Conservation (phyloP, 1,139 yeast genomes). For the Geotrichum bryndzae region DNA sequence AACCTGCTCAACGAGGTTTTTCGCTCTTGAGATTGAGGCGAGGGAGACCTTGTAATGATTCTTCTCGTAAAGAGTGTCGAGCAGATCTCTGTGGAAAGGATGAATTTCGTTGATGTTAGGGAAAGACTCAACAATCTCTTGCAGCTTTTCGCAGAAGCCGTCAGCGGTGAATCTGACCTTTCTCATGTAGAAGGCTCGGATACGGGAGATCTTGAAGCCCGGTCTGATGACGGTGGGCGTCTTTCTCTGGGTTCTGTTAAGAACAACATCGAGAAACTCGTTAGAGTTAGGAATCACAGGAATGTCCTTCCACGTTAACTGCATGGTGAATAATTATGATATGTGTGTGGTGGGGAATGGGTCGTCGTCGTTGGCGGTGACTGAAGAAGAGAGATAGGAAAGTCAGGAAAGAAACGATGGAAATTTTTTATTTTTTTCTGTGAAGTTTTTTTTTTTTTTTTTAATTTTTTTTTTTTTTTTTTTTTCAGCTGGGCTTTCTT, state of each 20-base stretch:
- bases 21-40: constrained; percentile 91
- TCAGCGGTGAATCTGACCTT: constrained; percentile 94
- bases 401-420: not conserved
- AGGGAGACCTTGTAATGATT: constrained; percentile 97
- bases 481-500: not conserved
- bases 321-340: constrained; percentile 49
- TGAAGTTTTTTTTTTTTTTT: not conserved
- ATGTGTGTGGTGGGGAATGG: not conserved
- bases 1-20: constrained; percentile 89
- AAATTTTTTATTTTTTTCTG: not conserved
- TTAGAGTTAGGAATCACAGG: constrained; percentile 89
- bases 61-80: constrained; percentile 96
- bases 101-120: constrained; percentile 97
- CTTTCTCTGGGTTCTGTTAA: constrained; percentile 95
- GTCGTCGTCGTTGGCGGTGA: not conserved
- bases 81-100: constrained; percentile 95
- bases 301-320: constrained; percentile 96
- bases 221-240: constrained; percentile 97
- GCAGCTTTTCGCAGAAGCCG: constrained; percentile 88
- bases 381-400: not conserved
- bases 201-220: constrained; percentile 93
- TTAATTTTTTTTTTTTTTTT: not conserved
- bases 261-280: constrained; percentile 92
- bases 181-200: constrained; percentile 97
- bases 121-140: constrained; percentile 77